Conservation (phyloP, 805 yeast genomes). For the Starmerella bombicola region DNA sequence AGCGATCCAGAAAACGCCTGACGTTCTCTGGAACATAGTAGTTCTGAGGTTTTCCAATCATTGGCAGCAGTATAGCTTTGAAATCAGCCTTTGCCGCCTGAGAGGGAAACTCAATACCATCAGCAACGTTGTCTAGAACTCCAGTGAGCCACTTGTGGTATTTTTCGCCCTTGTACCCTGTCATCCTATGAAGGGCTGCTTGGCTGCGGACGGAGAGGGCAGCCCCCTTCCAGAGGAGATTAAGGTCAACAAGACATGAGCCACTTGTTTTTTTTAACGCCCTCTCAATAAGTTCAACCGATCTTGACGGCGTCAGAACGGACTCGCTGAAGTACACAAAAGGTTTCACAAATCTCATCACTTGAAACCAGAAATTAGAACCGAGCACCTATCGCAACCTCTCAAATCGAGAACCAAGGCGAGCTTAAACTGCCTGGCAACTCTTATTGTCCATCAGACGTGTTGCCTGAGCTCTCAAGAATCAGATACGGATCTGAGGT, state of each 20-base stretch:
- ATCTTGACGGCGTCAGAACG: slow-evolving; percentile 14
- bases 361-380: no score
- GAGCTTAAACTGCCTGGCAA: no score
- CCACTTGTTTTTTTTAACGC: slow-evolving; percentile 6
- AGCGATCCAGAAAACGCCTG: slow-evolving; percentile 9
- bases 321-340: slow-evolving; percentile 23
- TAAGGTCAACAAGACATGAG: not conserved
- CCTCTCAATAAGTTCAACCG: slow-evolving; percentile 1
- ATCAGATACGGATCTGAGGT: no score
- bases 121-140: slow-evolving; percentile 11
- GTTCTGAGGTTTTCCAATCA: slow-evolving; percentile 12
- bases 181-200: slow-evolving; percentile 9
- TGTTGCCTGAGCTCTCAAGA: no score
- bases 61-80: slow-evolving; percentile 1
- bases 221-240: slow-evolving; percentile 13
- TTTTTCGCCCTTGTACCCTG: slow-evolving; percentile 13
- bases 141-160: slow-evolving; percentile 13
- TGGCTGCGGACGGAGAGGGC: slow-evolving; percentile 19
- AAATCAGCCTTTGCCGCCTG: not conserved
- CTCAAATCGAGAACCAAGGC: no score
- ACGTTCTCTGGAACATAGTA: slow-evolving; percentile 18
- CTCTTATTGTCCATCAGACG: no score
- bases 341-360: slow-evolving; percentile 9
- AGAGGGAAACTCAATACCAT: not conserved
- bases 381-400: no score